These are phyloP conservation scores for Medicago ruthenica DNA, from an alignment of 306 rosid genomes.

Conservation along the genomic window DNA sequence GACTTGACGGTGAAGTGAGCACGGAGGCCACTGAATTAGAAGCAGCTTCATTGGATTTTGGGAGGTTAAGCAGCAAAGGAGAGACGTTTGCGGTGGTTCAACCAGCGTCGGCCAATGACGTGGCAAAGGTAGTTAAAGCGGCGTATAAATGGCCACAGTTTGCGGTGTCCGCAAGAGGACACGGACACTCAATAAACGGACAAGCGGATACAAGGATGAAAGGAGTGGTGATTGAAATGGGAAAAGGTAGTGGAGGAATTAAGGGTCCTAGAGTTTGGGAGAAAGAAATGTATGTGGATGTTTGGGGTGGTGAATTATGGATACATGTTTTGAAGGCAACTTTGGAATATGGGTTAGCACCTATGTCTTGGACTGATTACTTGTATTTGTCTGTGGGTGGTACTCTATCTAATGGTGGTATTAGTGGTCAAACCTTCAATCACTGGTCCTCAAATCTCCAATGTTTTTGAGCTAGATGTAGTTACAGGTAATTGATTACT, in stretches of 20 bases:
- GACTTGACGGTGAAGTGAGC: slow-evolving; percentile 65
- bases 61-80: slow-evolving; percentile 52
- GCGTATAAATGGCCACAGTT: slow-evolving; percentile 55
- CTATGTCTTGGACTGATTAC: slow-evolving; percentile 96
- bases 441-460: slow-evolving; percentile 91
- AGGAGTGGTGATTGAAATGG: slow-evolving; percentile 86
- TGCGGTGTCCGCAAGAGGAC: slow-evolving; percentile 84
- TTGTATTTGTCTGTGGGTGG: slow-evolving; percentile 93
- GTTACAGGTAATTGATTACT: slow-evolving; percentile 62
- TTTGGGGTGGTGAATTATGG: slow-evolving; percentile 98
- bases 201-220: slow-evolving; percentile 62
- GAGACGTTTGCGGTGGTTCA: slow-evolving; percentile 64
- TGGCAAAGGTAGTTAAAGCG: slow-evolving; percentile 51
- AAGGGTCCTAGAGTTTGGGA: slow-evolving; percentile 42
- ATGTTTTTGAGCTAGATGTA: slow-evolving; percentile 81
- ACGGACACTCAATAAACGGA: slow-evolving; percentile 97
- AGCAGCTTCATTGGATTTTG: slow-evolving; percentile 74
- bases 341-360: slow-evolving; percentile 71
- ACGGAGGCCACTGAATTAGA: slow-evolving; percentile 56
- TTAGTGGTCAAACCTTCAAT: slow-evolving; percentile 93
- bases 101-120: slow-evolving; percentile 70
- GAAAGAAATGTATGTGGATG: slow-evolving; percentile 69
- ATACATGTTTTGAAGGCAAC: slow-evolving; percentile 69
- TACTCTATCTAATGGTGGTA: slow-evolving; percentile 91
- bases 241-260: not conserved